Evolutionary conservation across 257 asterid species (phyloP).

Genomic region (Ilex aquifolium): DNA sequence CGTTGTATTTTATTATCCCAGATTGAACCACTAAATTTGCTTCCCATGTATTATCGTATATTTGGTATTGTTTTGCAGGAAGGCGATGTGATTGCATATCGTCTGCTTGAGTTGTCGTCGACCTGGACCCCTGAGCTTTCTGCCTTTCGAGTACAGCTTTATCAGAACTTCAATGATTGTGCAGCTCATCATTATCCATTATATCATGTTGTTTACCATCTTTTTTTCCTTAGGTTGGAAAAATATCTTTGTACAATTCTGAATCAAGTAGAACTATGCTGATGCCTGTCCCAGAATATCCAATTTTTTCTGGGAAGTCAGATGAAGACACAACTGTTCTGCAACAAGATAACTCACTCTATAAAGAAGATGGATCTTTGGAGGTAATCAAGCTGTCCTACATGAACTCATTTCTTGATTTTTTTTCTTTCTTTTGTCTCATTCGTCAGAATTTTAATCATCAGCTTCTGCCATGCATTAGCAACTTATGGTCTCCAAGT

Average conservation of each 20-base stretch:
- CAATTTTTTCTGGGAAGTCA: slow-evolving; percentile 33
- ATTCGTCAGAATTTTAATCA: slow-evolving; percentile 1
- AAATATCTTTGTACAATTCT: slow-evolving; percentile 45
- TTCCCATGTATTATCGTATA: background rate
- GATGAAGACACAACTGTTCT: slow-evolving; percentile 41
- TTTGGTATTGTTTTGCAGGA: slow-evolving; percentile 36
- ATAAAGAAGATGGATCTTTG: slow-evolving; percentile 82
- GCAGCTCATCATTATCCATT: background rate
- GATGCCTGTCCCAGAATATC: slow-evolving; percentile 60
- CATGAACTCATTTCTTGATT: background rate
- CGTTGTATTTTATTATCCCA: background rate
- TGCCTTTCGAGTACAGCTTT: slow-evolving; percentile 51
- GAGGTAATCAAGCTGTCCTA: slow-evolving; percentile 39
- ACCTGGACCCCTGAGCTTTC: slow-evolving; percentile 93
- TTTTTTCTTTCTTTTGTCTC: background rate
- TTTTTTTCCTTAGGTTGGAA: slow-evolving; percentile 57
- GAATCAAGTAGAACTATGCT: slow-evolving; percentile 41
- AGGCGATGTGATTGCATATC: slow-evolving; percentile 83
- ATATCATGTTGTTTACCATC: background rate
- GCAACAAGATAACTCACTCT: slow-evolving; percentile 41
- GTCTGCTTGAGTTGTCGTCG: slow-evolving; percentile 78
- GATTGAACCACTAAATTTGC: background rate
- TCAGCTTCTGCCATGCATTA: background rate
- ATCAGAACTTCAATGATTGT: background rate
- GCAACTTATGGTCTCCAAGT: background rate